Base-by-base conservation (phyloP, 1,139 yeast species). In the Yamadazyma aaseri region DNA sequence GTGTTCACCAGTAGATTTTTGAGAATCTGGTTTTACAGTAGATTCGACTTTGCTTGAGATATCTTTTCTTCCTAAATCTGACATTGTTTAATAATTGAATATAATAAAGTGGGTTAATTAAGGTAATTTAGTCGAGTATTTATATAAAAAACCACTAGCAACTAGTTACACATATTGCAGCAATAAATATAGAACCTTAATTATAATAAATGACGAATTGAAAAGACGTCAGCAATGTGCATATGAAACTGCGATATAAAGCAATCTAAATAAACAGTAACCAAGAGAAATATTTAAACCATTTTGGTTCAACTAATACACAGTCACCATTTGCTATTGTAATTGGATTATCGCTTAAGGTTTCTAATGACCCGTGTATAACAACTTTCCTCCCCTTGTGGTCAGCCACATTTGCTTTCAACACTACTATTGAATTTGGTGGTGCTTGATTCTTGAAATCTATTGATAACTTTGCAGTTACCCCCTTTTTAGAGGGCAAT, bases 401-500 rank as follows among this genome's bases (percentile, higher is more conserved):
- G 47, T 83, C 81, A 7, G 60, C 59, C 1, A 90, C 89, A 35
- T 74, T 67, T 0, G 95, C 96, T 35, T 71, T 68, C 34, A 92
- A 62, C 20, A 86, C 68, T 7, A 89, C 76, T 4, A 83, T 76
- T 13, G 83, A 69, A 39, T 78, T 74, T 0, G 92, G 84, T 1
- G 79, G 78, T 0, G 76, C 76, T 42, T 86, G 94, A 20, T 76
- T 71, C 31, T 67, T 51, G 55, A 86, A 92, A 40, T 84, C 71
- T 12, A 92, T 69, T 11, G 74, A 64, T 28, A 92, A 64, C 32
- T 73, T 72, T 0, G 96, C 98, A 1, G 98, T 92, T 13, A 92
- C 96, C n/a, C 97, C 97, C 35, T 82, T 71, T 37, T 79, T 76
- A 36, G 81, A 78, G 1, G 98, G 97, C n/a, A 92, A 65, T 20